Evolutionary conservation across 176 grass and related monocot species (phyloP).

Genomic region (Cenchrus americanus): DNA sequence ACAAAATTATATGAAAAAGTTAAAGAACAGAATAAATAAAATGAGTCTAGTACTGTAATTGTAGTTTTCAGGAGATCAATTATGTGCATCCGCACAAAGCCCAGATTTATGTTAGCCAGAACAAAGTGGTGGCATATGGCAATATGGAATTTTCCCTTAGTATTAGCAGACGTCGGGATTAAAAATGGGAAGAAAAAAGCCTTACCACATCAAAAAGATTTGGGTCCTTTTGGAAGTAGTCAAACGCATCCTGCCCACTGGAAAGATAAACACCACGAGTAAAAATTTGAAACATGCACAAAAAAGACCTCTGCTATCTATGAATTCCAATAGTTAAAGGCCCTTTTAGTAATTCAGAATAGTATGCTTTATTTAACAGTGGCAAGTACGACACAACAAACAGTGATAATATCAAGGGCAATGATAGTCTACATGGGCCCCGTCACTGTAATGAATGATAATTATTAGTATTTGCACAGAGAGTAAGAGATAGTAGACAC

Average conservation of each 20-base stretch:
- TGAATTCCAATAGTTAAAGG: conserved; percentile 7
- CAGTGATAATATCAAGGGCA: neutral
- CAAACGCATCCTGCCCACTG: conserved; percentile 86
- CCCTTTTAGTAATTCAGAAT: neutral
- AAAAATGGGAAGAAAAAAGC: neutral
- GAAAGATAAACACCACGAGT: conserved; percentile 29
- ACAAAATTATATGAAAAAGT: neutral
- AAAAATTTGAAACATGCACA: conserved; percentile 11
- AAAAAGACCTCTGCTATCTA: neutral
- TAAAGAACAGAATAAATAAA: neutral
- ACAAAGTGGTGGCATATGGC: neutral
- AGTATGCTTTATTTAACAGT: neutral
- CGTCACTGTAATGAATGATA: conserved; percentile 19
- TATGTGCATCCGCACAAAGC: neutral
- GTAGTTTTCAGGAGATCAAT: conserved; percentile 4
- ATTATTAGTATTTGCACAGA: conserved; percentile 1
- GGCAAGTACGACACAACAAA: neutral
- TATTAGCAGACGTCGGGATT: neutral
- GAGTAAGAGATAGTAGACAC: neutral
- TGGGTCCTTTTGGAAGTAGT: conserved; percentile 83
- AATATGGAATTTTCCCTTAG: conserved; percentile 8
- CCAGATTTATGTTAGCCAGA: neutral
- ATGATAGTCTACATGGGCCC: neutral
- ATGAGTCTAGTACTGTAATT: neutral
- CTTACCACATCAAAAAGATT: conserved; percentile 87